Conservation (phyloP, 805 yeast genomes). For the Nakazawaea populi region DNA sequence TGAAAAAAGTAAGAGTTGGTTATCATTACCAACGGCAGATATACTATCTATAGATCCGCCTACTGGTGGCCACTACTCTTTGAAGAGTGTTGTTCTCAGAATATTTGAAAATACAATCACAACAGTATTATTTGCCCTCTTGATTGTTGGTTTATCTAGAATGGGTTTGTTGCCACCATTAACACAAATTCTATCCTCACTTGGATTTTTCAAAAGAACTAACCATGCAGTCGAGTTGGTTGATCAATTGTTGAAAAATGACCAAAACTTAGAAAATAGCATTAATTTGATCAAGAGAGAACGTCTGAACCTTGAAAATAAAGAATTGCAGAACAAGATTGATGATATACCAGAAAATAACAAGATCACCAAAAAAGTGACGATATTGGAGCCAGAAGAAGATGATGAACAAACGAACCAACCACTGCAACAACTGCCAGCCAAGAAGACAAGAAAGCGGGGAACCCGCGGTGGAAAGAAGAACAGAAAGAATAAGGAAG, state of each 20-base stretch:
- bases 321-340: constrained; percentile 9
- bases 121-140: constrained; percentile 29
- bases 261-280: constrained; percentile 19
- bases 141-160: constrained; percentile 31
- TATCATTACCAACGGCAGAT: constrained; percentile 9
- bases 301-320: constrained; percentile 14
- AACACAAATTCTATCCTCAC: constrained; percentile 21
- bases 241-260: constrained; percentile 23
- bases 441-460: constrained; percentile 60
- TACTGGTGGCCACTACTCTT: background rate
- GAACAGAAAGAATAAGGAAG: constrained; percentile 30
- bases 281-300: constrained; percentile 20
- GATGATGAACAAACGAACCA: constrained; percentile 14
- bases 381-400: constrained; percentile 22
- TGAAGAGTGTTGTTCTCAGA: constrained; percentile 20
- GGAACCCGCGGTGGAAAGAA: constrained; percentile 84
- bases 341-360: constrained; percentile 12
- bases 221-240: constrained; percentile 28
- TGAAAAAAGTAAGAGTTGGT: constrained; percentile 5
- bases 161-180: constrained; percentile 30
- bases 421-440: constrained; percentile 4
- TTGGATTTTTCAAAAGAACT: constrained; percentile 27
- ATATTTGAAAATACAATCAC: constrained; percentile 46
- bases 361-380: constrained; percentile 18
- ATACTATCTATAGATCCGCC: constrained; percentile 15